phyloP scores from a whole-genome alignment of 129 eudicot species.

The Glebionis coronaria region DNA sequence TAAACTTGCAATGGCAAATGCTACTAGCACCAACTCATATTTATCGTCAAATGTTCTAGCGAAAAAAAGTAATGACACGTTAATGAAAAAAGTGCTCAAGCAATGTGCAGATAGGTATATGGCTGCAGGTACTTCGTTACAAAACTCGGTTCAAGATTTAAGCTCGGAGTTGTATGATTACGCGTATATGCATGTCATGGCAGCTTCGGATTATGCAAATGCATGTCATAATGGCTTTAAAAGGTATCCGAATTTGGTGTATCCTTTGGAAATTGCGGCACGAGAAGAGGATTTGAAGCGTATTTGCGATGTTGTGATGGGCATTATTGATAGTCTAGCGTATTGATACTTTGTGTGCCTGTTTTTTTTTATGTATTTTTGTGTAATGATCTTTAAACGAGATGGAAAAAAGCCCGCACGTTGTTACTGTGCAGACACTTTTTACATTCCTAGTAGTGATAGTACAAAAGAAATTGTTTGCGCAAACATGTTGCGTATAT shows the following conservation, averaged over 20 bases:
- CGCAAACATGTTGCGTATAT: too few relatives aligned
- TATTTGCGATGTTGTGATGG: conserved; percentile 76
- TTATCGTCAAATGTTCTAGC: conserved; percentile 32
- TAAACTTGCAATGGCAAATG: conserved; percentile 48
- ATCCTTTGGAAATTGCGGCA: conserved; percentile 32
- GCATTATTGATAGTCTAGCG: conserved; percentile 59
- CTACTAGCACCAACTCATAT: conserved; percentile 54
- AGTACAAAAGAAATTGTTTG: too few relatives aligned
- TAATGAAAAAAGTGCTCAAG: conserved; percentile 38
- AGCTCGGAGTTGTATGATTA: conserved; percentile 53
- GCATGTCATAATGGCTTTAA: conserved; percentile 61
- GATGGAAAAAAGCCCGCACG: too few relatives aligned
- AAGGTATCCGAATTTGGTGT: conserved; percentile 31
- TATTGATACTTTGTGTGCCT: too few relatives aligned
- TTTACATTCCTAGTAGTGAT: too few relatives aligned
- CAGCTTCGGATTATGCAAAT: conserved; percentile 78
- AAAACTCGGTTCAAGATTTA: conserved; percentile 49
- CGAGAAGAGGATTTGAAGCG: conserved; percentile 63
- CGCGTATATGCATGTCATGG: conserved; percentile 74
- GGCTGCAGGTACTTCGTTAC: conserved; percentile 52
- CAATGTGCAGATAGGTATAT: conserved; percentile 62
- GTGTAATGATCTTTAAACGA: too few relatives aligned
- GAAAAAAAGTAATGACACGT: conserved; percentile 22
- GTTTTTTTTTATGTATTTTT: too few relatives aligned
- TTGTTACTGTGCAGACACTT: too few relatives aligned